Evolutionary conservation across 1,284 basidiomycete genomes (phyloP).

Genomic region (Ustilago bromivora): DNA sequence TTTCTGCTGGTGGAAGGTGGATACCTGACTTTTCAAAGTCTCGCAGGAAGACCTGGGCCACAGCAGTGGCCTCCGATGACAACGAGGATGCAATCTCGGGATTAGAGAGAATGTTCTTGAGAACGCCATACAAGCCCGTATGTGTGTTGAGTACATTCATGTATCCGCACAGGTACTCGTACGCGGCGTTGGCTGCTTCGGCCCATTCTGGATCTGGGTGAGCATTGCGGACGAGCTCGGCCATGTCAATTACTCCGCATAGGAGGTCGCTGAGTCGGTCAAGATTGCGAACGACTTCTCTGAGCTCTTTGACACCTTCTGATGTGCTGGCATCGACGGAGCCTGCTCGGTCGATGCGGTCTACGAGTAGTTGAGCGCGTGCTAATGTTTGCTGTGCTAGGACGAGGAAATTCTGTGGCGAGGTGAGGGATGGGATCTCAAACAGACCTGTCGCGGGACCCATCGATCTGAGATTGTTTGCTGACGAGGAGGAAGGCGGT

Average conservation of each 20-base stretch:
- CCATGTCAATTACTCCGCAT: slow-evolving; percentile 95
- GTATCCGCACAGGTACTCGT: slow-evolving; percentile 91
- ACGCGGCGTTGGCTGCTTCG: slow-evolving; percentile 84
- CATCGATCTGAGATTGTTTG: slow-evolving; percentile 22
- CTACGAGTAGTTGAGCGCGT: slow-evolving; percentile 66
- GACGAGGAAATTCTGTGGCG: slow-evolving; percentile 53
- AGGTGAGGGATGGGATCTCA: slow-evolving; percentile 55
- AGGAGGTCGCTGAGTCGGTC: slow-evolving; percentile 94
- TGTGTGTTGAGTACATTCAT: slow-evolving; percentile 98
- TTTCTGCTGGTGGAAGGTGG: slow-evolving; percentile 81
- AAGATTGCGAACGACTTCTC: slow-evolving; percentile 71
- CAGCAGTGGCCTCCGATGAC: slow-evolving; percentile 71
- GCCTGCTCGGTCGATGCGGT: slow-evolving; percentile 60
- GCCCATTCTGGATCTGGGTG: slow-evolving; percentile 90
- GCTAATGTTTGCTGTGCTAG: slow-evolving; percentile 62
- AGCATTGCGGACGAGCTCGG: slow-evolving; percentile 90
- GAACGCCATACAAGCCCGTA: slow-evolving; percentile 80
- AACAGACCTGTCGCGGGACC: slow-evolving; percentile 59
- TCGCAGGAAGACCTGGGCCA: slow-evolving; percentile 91
- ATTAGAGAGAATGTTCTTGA: slow-evolving; percentile 70
- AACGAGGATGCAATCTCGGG: slow-evolving; percentile 63
- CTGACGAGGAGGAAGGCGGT: slow-evolving; percentile 42
- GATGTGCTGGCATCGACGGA: slow-evolving; percentile 21
- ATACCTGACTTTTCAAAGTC: slow-evolving; percentile 99
- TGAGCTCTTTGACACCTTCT: slow-evolving; percentile 47